Evolutionary conservation across 306 rosid species (phyloP).

Genomic region (Carpinus fangiana): DNA sequence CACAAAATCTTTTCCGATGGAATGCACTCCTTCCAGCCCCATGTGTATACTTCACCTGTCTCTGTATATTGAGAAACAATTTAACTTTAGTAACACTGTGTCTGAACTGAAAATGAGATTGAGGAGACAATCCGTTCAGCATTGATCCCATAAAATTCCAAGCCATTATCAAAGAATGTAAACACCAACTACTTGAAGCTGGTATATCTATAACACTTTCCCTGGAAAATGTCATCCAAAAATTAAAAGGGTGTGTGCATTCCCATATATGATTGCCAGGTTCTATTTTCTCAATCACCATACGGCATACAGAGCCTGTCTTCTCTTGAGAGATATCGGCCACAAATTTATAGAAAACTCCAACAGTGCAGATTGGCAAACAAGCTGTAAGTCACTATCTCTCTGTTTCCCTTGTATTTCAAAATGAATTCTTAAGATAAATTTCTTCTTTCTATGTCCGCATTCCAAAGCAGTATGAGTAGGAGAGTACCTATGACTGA

Average conservation of each 20-base stretch:
- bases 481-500: constrained; percentile 58
- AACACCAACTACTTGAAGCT: not conserved
- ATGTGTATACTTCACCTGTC: constrained; percentile 67
- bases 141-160: not conserved
- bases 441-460: not conserved
- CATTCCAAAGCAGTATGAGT: not conserved
- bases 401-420: not conserved
- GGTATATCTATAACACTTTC: not conserved
- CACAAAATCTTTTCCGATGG: constrained; percentile 66
- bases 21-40: constrained; percentile 98
- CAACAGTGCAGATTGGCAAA: not conserved
- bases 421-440: not conserved
- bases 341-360: not conserved
- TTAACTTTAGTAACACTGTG: not conserved
- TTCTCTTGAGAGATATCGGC: not conserved
- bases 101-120: not conserved
- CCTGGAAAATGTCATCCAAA: not conserved
- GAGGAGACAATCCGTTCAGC: not conserved
- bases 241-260: not conserved
- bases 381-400: not conserved
- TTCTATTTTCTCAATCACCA: not conserved
- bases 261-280: constrained; percentile 3
- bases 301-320: not conserved
- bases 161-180: not conserved
- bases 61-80: constrained; percentile 39